A percentile compares a stretch with the other conserved stretches of the same genome.
These are phyloP conservation scores for Arabidopsis thaliana DNA, from an alignment of 345 rosid genomes.

Conservation along the genomic window TAIR10.1 NC_003076.8:1271501-1272000, in stretches of 20 bases:
- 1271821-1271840: constrained; percentile 21
- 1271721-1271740: constrained; percentile 36
- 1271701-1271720: constrained; percentile 35
- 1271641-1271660: constrained; percentile 9
- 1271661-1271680: constrained; percentile 20
- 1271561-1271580: constrained; percentile 42
- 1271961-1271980: constrained; percentile 90
- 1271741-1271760: constrained; percentile 25
- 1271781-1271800: constrained; percentile 18
- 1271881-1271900: constrained; percentile 58
- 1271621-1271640: constrained; percentile 29
- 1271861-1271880: background rate
- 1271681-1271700: constrained; percentile 28
- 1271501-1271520: constrained; percentile 35
- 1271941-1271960: constrained; percentile 88
- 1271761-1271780: constrained; percentile 27
- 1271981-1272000: constrained; percentile 93
- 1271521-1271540: constrained; percentile 39
- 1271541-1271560: constrained; percentile 29
- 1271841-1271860: background rate
- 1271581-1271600: constrained; percentile 3
- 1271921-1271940: constrained; percentile 68
- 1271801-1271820: constrained; percentile 24
- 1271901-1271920: constrained; percentile 77
- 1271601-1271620: constrained; percentile 17